Evolutionary conservation across 768 basidiomycete genomes (phyloP), one percentile per base, ranked within the genome.

Genomic region (Solioccasus polychromus): DNA sequence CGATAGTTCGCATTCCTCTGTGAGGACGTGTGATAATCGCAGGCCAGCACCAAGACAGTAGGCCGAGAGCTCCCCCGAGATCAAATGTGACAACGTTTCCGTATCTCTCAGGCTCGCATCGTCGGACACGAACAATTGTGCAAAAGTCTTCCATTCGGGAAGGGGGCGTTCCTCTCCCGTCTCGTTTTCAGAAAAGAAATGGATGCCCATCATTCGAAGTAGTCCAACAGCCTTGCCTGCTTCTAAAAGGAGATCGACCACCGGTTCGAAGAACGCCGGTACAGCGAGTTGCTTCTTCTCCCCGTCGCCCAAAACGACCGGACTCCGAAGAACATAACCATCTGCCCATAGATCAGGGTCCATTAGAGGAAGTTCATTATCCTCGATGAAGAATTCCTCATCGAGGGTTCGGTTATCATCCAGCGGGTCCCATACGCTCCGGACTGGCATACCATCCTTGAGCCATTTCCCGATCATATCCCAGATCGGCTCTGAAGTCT

Each of bases 281-380:
- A 80, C 52, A 63, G 45, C 62, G 41, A 47, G 54, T 47, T 63
- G 57, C 37, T 60, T 55, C 44, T 44, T 57, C 47, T 48, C 37
- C 46, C 58, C 43, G 1, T 61, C 63, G 30, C 57, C 63, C 25
- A 61, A 53, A 3, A 65, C 60, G 15, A 46, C 44, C 1, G 66
- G 67, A 37, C 75, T 75, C 30, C 82, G 67, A 48, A 89, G 60
- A 3, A 69, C 68, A 62, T 84, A 90, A 0, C 84, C 86, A 32
- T 87, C 81, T 24, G 74, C 68, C 89, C 89, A 92, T 57, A 89
- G 89, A 45, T 90, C 86, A 0, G 82, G 83, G 55, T 86, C 83
- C 57, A 80, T 50, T 18, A 84, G 58, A 2, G 76, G 75, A 35
- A 87, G 68, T 17, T 80, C 82, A 55, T 77, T 88, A 49, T 78